Conservation (phyloP, 352 stramenopile genomes). For the Phytophthora boehmeriae region DNA sequence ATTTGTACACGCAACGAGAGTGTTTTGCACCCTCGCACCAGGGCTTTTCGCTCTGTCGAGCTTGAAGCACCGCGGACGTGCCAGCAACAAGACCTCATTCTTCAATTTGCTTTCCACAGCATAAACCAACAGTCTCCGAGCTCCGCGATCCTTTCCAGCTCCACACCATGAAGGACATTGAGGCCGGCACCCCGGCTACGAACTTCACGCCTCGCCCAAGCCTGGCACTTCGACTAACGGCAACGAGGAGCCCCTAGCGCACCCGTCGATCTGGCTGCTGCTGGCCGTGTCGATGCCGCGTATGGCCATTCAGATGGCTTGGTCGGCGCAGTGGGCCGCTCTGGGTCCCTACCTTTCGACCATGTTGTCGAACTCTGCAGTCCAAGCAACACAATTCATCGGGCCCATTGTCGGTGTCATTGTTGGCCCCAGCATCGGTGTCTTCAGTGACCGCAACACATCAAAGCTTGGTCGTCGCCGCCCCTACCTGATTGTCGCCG, state of each 20-base stretch:
- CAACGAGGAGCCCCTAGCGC: conserved; percentile 28
- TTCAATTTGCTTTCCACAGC: conserved; percentile 31
- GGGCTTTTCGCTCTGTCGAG: background rate
- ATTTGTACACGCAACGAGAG: background rate
- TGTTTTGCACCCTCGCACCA: background rate
- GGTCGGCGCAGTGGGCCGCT: conserved; percentile 37
- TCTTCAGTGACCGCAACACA: conserved; percentile 43
- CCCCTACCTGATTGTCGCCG: conserved; percentile 43
- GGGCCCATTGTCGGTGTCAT: conserved; percentile 33
- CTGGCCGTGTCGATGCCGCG: conserved; percentile 31
- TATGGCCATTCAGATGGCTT: conserved; percentile 40
- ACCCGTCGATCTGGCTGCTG: conserved; percentile 34
- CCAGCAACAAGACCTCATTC: conserved; percentile 11
- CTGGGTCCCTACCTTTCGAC: conserved; percentile 49
- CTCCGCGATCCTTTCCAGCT: background rate
- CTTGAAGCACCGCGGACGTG: conserved; percentile 4
- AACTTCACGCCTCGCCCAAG: conserved; percentile 28
- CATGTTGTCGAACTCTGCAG: conserved; percentile 43
- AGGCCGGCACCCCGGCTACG: conserved; percentile 32
- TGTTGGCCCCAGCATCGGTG: conserved; percentile 27
- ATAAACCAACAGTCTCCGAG: background rate
- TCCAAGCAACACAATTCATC: conserved; percentile 39
- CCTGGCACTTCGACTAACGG: conserved; percentile 14
- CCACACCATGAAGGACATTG: conserved; percentile 26
- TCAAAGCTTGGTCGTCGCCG: conserved; percentile 44